Evolutionary conservation across 2,329 filamentous ascomycete species (phyloP).

Genomic region (Paraphaeosphaeria sporulosa): DNA sequence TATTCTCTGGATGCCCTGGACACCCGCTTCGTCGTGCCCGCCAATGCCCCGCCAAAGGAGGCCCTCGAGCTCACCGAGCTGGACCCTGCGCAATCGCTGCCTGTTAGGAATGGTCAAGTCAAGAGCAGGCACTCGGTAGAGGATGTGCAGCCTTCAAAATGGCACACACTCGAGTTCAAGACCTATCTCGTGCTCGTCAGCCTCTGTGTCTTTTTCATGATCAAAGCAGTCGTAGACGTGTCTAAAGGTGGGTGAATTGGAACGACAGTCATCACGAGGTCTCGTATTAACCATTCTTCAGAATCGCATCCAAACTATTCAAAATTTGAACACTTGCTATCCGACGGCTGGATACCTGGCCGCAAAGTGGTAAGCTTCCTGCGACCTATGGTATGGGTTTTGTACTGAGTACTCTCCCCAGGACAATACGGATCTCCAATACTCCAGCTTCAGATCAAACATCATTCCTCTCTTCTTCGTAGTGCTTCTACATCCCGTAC

Average conservation of each 20-base stretch:
- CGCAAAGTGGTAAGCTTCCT: constrained; percentile 74
- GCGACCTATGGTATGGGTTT: not conserved
- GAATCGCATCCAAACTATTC: constrained; percentile 82
- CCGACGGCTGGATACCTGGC: constrained; percentile 88
- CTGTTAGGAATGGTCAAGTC: constrained; percentile 33
- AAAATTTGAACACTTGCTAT: constrained; percentile 74
- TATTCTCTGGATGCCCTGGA: constrained; percentile 74
- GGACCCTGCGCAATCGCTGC: constrained; percentile 41
- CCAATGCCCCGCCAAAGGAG: constrained; percentile 66
- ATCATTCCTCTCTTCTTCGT: constrained; percentile 80
- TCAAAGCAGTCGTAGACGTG: constrained; percentile 85
- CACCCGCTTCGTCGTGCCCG: constrained; percentile 74
- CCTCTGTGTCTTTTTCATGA: constrained; percentile 80
- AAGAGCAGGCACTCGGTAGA: constrained; percentile 41
- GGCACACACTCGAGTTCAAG: constrained; percentile 86
- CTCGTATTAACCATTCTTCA: constrained; percentile 46
- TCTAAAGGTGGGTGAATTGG: constrained; percentile 75
- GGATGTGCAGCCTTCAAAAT: constrained; percentile 71
- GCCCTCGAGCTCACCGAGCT: constrained; percentile 44
- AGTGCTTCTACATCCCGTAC: constrained; percentile 78
- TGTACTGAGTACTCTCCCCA: constrained; percentile 45
- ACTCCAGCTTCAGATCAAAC: constrained; percentile 83
- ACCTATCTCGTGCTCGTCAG: constrained; percentile 77
- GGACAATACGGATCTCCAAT: constrained; percentile 92
- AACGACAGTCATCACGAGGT: not conserved